These are phyloP conservation scores for Dictyostelium intermedium DNA, from an alignment of 78 protist species.

Conservation along the genomic window DNA sequence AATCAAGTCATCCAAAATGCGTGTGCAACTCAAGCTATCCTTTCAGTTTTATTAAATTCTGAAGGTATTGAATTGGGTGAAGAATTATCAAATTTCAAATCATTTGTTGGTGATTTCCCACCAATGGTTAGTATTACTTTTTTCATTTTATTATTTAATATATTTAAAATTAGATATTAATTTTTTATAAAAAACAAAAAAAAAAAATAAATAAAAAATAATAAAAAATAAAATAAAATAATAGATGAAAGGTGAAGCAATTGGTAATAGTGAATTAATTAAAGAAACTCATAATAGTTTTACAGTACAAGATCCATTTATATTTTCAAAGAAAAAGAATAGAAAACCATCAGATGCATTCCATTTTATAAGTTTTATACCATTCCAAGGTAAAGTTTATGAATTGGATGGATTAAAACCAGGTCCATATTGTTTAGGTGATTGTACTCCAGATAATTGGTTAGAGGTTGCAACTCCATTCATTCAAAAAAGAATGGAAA, in stretches of 20 bases:
- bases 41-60: conserved; percentile 93
- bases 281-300: conserved; percentile 92
- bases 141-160: conserved; percentile 7
- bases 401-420: conserved; percentile 97
- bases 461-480: conserved; percentile 56
- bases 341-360: conserved; percentile 87
- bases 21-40: conserved; percentile 99
- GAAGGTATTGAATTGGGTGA: conserved; percentile 90
- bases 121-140: conserved; percentile 68
- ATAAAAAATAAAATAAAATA: too few species aligned
- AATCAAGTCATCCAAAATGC: conserved; percentile 95
- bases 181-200: too few species aligned
- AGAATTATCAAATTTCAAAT: conserved; percentile 83
- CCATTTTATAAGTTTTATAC: conserved; percentile 95
- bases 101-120: conserved; percentile 85
- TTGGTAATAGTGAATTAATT: conserved; percentile 87
- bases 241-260: conserved; percentile 91
- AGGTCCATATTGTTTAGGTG: conserved; percentile 94
- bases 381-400: conserved; percentile 91
- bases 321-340: conserved; percentile 38
- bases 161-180: not conserved
- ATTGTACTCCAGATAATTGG: conserved; percentile 32
- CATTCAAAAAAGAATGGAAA: conserved; percentile 84
- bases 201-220: too few species aligned
- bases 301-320: conserved; percentile 88